Evolutionary conservation across 495 filamentous ascomycete genomes (phyloP), one percentile per base, ranked within the genome.

Genomic region (Talaromyces adpressus): DNA sequence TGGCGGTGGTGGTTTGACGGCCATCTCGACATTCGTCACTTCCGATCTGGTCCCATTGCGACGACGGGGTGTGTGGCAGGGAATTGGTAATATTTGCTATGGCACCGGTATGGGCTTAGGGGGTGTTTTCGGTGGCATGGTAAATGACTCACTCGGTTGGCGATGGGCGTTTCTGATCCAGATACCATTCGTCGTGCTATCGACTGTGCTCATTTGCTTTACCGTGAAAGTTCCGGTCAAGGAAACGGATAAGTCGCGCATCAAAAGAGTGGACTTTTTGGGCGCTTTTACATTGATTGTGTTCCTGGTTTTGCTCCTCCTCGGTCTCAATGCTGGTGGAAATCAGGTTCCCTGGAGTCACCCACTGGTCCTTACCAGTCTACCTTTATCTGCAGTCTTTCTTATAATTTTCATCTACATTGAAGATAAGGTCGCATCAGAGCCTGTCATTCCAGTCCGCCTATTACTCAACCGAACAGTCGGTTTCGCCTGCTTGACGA

Each of bases 321-420:
- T 94, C 0, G 92, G 91, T 1, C 81, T 97, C 59, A 96, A 92
- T 68, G 85, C 89, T 1, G 92, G 92, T 12, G 92, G 93, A 6
- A 96, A 93, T 63, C 72, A 91, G 18, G 84, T 96, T 0, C 89
- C 91, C 2, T 96, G 93, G 93, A 84, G 78, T 1, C 89, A 95
- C 62, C 91, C 91, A 2, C 75, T 96, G n/a, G 86, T 95, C 4
- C 72, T 91, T 20, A 82, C 79, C 4, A 82, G 85, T 0, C 72
- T 97, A 14, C 86, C 88, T 0, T 75, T 94, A 1, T 88, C 89
- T 4, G 65, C 77, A 0, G 78, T 84, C 6, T 86, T 85, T 61
- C 64, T 82, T 4, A 64, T 71, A 1, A 41, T 75, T 4, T 86
- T 96, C 51, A 67, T 80, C 34, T 92, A 88, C 73, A 81, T 96